Base-by-base conservation (phyloP, 371 early-diverging fungal genomes). In the Mucor racemosus region DNA sequence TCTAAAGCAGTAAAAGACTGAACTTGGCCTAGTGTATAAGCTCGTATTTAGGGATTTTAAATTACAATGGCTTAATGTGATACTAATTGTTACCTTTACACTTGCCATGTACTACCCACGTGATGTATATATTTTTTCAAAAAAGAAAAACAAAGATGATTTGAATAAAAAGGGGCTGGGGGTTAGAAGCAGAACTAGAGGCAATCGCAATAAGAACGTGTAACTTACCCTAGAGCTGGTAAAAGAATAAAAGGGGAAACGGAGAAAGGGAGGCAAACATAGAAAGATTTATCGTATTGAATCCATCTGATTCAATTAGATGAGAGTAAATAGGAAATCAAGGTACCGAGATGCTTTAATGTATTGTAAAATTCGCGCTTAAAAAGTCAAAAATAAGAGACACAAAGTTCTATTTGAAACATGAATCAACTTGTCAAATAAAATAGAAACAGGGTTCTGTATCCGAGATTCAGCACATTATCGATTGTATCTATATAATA, bases 131-230 rank as follows among this genome's bases (percentile, higher is more conserved):
- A 14, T 15, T 6, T 19, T 7, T 19, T 46, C 0, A 7, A 9
- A 19, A 19, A 3, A 19, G 19, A 46, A 46, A 10, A 19, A 19
- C 10, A 9, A 7, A 46, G 9, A n/a, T 46, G 46, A 19, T 26
- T 26, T 46, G 46, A 46, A 46, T 46, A 46, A 46, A 46, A 46
- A 46, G 46, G 46, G 46, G 19, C 15, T 42, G 42, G 4, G 4
- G 42, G 42, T 9, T n/a, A 46, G 46, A 46, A 17, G 46, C 46
- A 15, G 17, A 17, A 7, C 17, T 44, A 44, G 44, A 44, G 44
- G 44, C 44, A 46, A 46, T 46, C n/a, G 46, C 19, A 46, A 46
- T 46, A 9, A 46, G 46, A 46, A 46, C 46, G 46, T 46, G 46
- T 6, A 46, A 46, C 46, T 46, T 46, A 46, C 46, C 46, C 19